These are phyloP conservation scores for Euphorbia celastroides DNA, from an alignment of 441 rosid genomes.

Conservation along the genomic window DNA sequence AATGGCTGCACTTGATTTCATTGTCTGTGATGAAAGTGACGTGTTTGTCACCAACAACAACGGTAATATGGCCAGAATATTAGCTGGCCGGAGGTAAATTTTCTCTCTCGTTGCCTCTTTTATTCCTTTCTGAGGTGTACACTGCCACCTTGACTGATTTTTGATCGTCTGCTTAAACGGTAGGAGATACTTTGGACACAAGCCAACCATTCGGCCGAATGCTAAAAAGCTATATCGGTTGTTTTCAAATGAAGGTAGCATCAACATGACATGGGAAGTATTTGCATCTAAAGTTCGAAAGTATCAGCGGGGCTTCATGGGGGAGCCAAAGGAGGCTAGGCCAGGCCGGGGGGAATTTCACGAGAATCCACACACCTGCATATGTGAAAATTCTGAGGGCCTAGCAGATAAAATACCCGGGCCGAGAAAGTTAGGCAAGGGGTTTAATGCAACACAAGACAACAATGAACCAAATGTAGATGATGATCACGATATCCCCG, in stretches of 20 bases:
- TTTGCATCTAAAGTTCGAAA: slow-evolving; percentile 69
- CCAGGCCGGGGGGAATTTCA: slow-evolving; percentile 98
- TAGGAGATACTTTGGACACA: slow-evolving; percentile 96
- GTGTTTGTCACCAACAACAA: slow-evolving; percentile 96
- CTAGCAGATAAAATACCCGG: slow-evolving; percentile 31
- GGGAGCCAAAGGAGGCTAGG: slow-evolving; percentile 89
- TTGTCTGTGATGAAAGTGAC: slow-evolving; percentile 93
- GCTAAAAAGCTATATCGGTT: slow-evolving; percentile 74
- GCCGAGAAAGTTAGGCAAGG: background rate
- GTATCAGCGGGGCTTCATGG: slow-evolving; percentile 89
- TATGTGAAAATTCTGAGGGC: slow-evolving; percentile 61
- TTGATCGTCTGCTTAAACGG: background rate
- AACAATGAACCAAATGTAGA: too few species aligned
- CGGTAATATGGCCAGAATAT: slow-evolving; percentile 94
- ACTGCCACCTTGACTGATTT: too few species aligned
- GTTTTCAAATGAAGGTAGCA: slow-evolving; percentile 55
- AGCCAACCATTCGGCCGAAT: slow-evolving; percentile 91
- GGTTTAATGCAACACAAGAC: too few species aligned
- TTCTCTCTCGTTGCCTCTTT: background rate
- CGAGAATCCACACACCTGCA: slow-evolving; percentile 88
- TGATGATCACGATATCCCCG: too few species aligned
- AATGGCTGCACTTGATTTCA: slow-evolving; percentile 98
- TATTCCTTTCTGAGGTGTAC: too few species aligned
- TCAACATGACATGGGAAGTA: slow-evolving; percentile 77
- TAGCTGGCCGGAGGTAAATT: slow-evolving; percentile 81